Conservation (phyloP, 441 rosid genomes). For the Brassica hybrid region DNA sequence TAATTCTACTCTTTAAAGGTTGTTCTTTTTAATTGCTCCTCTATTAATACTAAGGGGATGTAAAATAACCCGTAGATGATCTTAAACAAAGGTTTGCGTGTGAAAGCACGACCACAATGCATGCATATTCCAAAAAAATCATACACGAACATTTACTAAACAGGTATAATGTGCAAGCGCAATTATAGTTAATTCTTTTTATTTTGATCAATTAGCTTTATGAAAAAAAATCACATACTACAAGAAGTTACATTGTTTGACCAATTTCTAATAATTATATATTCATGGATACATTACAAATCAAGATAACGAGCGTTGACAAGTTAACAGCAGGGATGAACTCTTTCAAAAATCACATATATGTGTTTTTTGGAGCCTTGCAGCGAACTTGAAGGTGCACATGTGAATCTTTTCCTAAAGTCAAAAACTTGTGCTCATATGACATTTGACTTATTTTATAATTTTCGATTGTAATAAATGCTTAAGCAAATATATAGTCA, state of each 20-base stretch:
- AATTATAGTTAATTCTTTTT: background rate
- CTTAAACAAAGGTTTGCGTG: too few relatives aligned
- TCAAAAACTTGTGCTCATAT: constrained; percentile 23
- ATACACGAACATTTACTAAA: background rate
- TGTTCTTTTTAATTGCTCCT: too few relatives aligned
- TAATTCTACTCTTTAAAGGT: too few relatives aligned
- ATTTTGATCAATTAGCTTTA: background rate
- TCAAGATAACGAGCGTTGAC: constrained; percentile 30
- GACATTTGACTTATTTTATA: background rate
- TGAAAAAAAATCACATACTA: background rate
- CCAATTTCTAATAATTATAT: background rate
- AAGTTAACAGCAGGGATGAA: constrained; percentile 3
- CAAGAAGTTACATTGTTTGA: background rate
- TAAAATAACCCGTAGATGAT: too few relatives aligned
- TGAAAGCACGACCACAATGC: background rate
- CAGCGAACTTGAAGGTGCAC: constrained; percentile 30
- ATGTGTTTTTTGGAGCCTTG: constrained; percentile 11
- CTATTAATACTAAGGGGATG: too few relatives aligned
- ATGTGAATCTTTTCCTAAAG: constrained; percentile 22
- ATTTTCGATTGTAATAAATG: background rate
- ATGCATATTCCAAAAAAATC: background rate
- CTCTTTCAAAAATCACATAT: constrained; percentile 11
- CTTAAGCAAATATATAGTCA: background rate
- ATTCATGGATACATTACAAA: constrained; percentile 13
- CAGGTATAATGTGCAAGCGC: background rate